These are phyloP conservation scores for Aspergillus biplanus DNA, from an alignment of 495 filamentous ascomycete species.

Conservation along the genomic window DNA sequence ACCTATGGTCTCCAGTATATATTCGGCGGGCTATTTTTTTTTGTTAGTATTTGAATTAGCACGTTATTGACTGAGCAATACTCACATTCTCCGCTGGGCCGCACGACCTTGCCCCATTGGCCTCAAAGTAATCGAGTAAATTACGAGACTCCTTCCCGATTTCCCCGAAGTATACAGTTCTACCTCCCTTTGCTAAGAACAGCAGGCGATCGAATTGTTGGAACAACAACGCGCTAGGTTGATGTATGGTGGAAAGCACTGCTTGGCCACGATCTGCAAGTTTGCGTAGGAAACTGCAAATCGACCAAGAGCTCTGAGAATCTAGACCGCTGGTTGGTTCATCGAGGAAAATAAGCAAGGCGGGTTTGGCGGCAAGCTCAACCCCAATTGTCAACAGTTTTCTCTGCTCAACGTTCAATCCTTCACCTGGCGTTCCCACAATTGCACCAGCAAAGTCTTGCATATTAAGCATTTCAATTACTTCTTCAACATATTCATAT, in stretches of 20 bases:
- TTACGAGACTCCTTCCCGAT: slow-evolving; percentile 76
- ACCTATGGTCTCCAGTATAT: slow-evolving; percentile 86
- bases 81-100: slow-evolving; percentile 77
- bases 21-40: slow-evolving; percentile 69
- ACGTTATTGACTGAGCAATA: not conserved
- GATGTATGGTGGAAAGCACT: slow-evolving; percentile 92
- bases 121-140: slow-evolving; percentile 76
- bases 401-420: slow-evolving; percentile 90
- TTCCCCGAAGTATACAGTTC: slow-evolving; percentile 88
- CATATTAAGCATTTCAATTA: slow-evolving; percentile 58
- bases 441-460: slow-evolving; percentile 49
- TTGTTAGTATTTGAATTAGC: slow-evolving; percentile 18
- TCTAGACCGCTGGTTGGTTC: slow-evolving; percentile 90
- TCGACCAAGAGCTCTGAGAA: slow-evolving; percentile 84
- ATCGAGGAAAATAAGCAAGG: slow-evolving; percentile 90
- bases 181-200: slow-evolving; percentile 79
- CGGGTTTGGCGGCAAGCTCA: slow-evolving; percentile 88
- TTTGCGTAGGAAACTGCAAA: slow-evolving; percentile 79
- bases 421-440: slow-evolving; percentile 50
- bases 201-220: slow-evolving; percentile 89
- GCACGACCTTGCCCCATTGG: slow-evolving; percentile 71
- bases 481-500: slow-evolving; percentile 52
- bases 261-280: slow-evolving; percentile 86
- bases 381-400: slow-evolving; percentile 91
- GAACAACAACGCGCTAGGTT: slow-evolving; percentile 89